Conservation (phyloP, 2,329 filamentous ascomycete genomes). For the Thelonectria rubi region DNA sequence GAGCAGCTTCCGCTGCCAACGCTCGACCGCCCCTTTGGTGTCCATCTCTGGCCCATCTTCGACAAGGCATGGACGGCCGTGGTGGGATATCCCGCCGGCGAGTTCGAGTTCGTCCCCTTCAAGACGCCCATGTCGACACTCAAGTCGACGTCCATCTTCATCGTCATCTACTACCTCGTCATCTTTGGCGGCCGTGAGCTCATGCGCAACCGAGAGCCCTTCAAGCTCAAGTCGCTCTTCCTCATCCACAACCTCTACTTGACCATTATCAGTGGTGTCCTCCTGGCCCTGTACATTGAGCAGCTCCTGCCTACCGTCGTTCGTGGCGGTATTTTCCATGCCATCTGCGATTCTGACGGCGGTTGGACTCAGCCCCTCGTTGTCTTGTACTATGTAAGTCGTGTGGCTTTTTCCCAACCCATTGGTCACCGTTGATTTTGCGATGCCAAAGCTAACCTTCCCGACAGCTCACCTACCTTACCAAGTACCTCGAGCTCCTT, state of each 20-base stretch:
- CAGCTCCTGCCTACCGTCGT: slow-evolving; percentile 86
- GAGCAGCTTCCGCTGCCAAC: slow-evolving; percentile 75
- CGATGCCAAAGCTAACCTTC: slow-evolving; percentile 27
- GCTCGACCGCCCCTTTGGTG: slow-evolving; percentile 90
- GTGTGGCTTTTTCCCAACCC: slow-evolving; percentile 11
- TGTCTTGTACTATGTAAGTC: slow-evolving; percentile 91
- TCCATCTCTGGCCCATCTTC: slow-evolving; percentile 94
- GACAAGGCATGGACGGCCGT: slow-evolving; percentile 81
- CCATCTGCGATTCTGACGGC: slow-evolving; percentile 82
- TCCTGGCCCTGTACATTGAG: slow-evolving; percentile 88
- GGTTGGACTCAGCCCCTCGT: slow-evolving; percentile 96
- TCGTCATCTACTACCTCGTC: slow-evolving; percentile 89
- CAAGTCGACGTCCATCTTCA: slow-evolving; percentile 80
- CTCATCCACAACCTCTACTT: slow-evolving; percentile 97
- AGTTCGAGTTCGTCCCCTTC: slow-evolving; percentile 85
- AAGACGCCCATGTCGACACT: slow-evolving; percentile 91
- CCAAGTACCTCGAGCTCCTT: slow-evolving; percentile 95
- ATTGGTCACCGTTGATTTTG: slow-evolving; percentile 3
- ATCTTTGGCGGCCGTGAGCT: slow-evolving; percentile 92
- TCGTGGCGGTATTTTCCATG: slow-evolving; percentile 84
- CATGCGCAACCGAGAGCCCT: slow-evolving; percentile 86
- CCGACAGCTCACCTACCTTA: slow-evolving; percentile 90
- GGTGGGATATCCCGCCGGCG: slow-evolving; percentile 82
- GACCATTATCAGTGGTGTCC: slow-evolving; percentile 81
- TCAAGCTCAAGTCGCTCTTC: slow-evolving; percentile 90